phyloP scores from a whole-genome alignment of 2,329 filamentous ascomycete genomes.

The Pezicula carpinea region DNA sequence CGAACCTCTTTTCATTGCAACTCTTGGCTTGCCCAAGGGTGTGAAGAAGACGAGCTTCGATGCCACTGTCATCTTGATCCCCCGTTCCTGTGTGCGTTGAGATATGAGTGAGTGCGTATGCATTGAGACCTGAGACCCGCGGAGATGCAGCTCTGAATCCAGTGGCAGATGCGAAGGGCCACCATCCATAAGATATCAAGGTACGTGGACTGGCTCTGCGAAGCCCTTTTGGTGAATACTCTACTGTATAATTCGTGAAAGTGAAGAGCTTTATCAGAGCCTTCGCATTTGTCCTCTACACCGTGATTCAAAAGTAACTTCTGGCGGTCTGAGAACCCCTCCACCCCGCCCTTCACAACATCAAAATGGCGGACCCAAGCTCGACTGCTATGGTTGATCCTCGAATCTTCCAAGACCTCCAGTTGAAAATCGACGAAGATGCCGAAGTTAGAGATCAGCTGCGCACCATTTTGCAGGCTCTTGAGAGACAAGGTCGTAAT shows the following conservation, averaged over 20 bases:
- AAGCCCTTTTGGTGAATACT: too few species aligned
- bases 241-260: too few species aligned
- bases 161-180: too few species aligned
- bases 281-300: too few species aligned
- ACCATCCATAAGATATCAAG: too few species aligned
- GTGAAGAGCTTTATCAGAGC: too few species aligned
- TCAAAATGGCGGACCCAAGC: constrained; percentile 13
- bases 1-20: constrained; percentile 56
- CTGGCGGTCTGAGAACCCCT: neutral
- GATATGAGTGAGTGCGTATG: neutral
- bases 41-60: constrained; percentile 46
- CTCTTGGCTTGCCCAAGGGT: constrained; percentile 42
- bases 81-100: neutral
- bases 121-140: too few species aligned
- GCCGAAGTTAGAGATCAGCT: constrained; percentile 76
- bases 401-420: constrained; percentile 78
- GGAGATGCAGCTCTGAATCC: too few species aligned
- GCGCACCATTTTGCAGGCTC: constrained; percentile 71
- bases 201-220: too few species aligned
- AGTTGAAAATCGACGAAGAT: constrained; percentile 87
- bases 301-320: neutral
- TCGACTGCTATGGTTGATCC: constrained; percentile 48
- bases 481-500: constrained; percentile 78
- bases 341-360: neutral
- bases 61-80: neutral